phyloP scores from a whole-genome alignment of 805 yeast genomes.

The Hanseniaspora lachancei region DNA sequence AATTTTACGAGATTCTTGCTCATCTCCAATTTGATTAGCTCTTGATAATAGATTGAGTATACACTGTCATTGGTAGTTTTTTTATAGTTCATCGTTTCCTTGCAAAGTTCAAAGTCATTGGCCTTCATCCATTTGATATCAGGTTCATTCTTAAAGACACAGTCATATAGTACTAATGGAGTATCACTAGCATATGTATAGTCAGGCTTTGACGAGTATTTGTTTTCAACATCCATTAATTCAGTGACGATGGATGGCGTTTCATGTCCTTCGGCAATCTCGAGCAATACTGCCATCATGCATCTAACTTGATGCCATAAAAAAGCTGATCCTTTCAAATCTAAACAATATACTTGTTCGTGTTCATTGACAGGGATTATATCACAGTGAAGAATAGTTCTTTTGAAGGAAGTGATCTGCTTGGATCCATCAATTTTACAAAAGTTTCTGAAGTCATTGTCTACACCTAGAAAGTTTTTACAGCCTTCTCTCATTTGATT shows the following conservation, averaged over 20 bases:
- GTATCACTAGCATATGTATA: conserved; percentile 84
- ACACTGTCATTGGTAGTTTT: neutral
- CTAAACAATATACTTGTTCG: conserved; percentile 50
- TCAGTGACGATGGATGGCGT: conserved; percentile 41
- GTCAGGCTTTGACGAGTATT: conserved; percentile 54
- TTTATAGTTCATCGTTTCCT: conserved; percentile 14
- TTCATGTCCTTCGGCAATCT: conserved; percentile 72
- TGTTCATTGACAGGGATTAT: conserved; percentile 29
- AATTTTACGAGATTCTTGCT: conserved; percentile 3
- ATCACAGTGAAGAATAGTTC: conserved; percentile 45
- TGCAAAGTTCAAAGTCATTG: conserved; percentile 12
- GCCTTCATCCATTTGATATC: conserved; percentile 49
- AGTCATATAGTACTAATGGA: conserved; percentile 77
- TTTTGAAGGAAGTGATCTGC: conserved; percentile 66
- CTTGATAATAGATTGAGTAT: conserved; percentile 5
- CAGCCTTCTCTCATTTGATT: conserved; percentile 53
- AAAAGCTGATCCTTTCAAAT: conserved; percentile 77
- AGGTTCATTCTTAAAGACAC: conserved; percentile 40
- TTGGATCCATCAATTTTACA: conserved; percentile 91
- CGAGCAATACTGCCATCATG: conserved; percentile 72
- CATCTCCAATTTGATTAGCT: conserved; percentile 8
- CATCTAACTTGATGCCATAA: conserved; percentile 97
- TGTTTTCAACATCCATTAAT: conserved; percentile 40
- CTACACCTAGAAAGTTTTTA: conserved; percentile 50
- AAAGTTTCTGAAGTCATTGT: conserved; percentile 84